Base-by-base conservation (phyloP, 2,329 filamentous ascomycete species). In the Madurella fahalii region DNA sequence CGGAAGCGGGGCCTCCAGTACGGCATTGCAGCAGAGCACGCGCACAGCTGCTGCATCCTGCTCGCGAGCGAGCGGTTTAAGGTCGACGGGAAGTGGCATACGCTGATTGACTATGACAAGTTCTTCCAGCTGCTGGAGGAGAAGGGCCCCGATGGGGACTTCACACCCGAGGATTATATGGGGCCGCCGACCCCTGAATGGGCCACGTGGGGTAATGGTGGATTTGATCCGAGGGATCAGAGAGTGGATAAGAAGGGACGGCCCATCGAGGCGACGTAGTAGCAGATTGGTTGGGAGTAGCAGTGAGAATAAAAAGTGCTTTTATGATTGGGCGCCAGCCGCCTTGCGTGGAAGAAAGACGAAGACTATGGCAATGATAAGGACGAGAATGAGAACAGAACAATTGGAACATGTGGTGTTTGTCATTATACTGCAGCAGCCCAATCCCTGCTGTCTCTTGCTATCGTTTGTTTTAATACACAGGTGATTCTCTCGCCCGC, bases 151-250 rank as follows among this genome's bases (percentile, higher is more conserved):
- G 82, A 88, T 34, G 82, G 81, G 16, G 81, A 89, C 12, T 96
- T 95, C 77, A 78, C 75, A 9, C 91, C 93, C 0, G 90, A 96
- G 72, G 92, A 97, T 67, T 97, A 97, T 72, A 89, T 95, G 77
- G 89, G 86, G 4, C 79, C 78, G 40, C 80, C 87, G 62, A 97
- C 91, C 39, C 89, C 91, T 1, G 90, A 96, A 68, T 97, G 93
- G 94, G 93, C 93, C 9, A 83, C 87, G 16, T 97, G 91, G 90
- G 94, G 93, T 0, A 89, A 92, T 61, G 93, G 93, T 2, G 94
- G 93, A 0, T 97, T 97, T 69, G 90, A 97, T 73, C 93, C 93
- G 0, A 80, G 89, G 47, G 94, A 97, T 71, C 83, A 88, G 69
- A 81, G 93, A 59, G 91, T 96, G 9, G 89, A 93, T 70, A 82